These are phyloP conservation scores for Hyphopichia buzzinii DNA, from an alignment of 1,139 yeast species.

Conservation along the genomic window DNA sequence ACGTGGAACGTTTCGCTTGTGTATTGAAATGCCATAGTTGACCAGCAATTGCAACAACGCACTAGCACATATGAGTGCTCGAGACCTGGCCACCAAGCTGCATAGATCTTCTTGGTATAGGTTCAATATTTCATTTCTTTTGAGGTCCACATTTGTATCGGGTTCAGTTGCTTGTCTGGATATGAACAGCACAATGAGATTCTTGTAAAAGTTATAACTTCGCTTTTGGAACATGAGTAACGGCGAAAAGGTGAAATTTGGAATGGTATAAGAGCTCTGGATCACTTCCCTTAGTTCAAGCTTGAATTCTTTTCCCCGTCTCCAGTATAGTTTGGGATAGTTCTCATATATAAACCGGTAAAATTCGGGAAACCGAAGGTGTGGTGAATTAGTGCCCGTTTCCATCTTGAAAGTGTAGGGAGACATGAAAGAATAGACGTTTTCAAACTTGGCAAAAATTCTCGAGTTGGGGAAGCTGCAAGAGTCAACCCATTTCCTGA, in stretches of 20 bases:
- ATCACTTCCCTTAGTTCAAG: not conserved
- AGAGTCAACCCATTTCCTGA: constrained; percentile 3
- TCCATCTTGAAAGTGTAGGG: constrained; percentile 12
- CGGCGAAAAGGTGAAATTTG: not conserved
- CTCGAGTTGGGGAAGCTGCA: constrained; percentile 14
- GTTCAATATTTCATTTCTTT: constrained; percentile 1
- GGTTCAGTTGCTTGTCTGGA: not conserved
- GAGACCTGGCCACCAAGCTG: not conserved
- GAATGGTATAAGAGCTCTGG: not conserved
- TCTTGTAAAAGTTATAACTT: constrained; percentile 1
- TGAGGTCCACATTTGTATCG: not conserved
- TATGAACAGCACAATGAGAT: not conserved
- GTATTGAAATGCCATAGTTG: not conserved
- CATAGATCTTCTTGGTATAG: not conserved
- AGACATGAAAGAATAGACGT: constrained; percentile 13
- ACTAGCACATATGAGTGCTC: not conserved
- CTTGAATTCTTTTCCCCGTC: not conserved
- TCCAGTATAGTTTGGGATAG: constrained; percentile 3
- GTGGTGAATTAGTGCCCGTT: constrained; percentile 22
- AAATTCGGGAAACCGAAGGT: constrained; percentile 24
- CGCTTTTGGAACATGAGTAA: not conserved
- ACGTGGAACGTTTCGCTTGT: not conserved
- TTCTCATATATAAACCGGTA: constrained; percentile 13
- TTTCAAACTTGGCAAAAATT: constrained; percentile 20
- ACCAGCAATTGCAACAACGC: not conserved